Evolutionary conservation across 768 basidiomycete species (phyloP).

Genomic region (Mrakia gelida): DNA sequence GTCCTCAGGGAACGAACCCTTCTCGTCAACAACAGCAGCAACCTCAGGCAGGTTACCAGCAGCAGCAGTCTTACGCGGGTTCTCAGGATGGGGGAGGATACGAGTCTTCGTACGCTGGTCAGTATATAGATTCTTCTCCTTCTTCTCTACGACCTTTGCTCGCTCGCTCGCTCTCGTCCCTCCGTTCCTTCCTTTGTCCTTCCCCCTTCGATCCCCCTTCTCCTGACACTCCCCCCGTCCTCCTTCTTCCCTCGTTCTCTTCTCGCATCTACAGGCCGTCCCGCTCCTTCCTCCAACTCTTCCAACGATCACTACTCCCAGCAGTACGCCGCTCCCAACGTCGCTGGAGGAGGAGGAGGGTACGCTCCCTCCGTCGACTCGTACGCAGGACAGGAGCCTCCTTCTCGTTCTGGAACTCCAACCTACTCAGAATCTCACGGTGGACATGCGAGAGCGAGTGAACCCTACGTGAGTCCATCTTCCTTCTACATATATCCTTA

Average conservation of each 20-base stretch:
- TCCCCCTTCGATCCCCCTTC: background rate
- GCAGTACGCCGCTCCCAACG: background rate
- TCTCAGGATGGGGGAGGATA: conserved; percentile 1
- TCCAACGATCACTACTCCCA: conserved; percentile 22
- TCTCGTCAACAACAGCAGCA: background rate
- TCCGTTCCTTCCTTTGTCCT: background rate
- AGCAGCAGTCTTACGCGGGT: background rate
- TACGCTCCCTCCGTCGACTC: conserved; percentile 14
- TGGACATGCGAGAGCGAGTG: conserved; percentile 6
- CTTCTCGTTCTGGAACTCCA: conserved; percentile 19
- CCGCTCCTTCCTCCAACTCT: conserved; percentile 19
- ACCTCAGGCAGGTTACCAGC: background rate
- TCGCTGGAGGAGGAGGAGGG: background rate
- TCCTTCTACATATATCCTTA: background rate
- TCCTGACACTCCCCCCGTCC: no score
- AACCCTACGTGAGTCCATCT: conserved; percentile 23
- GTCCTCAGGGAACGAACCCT: background rate
- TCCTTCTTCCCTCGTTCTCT: background rate
- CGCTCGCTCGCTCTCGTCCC: background rate
- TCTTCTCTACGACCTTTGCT: background rate
- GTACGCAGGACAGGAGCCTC: conserved; percentile 5
- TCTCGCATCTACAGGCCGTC: background rate
- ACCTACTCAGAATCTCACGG: conserved; percentile 27
- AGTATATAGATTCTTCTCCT: background rate
- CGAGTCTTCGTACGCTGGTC: background rate